A percentile compares a stretch with the other conserved stretches of the same genome.
These are phyloP conservation scores for Geotrichum australiense DNA, from an alignment of 1,139 yeast genomes.

Conservation along the genomic window DNA sequence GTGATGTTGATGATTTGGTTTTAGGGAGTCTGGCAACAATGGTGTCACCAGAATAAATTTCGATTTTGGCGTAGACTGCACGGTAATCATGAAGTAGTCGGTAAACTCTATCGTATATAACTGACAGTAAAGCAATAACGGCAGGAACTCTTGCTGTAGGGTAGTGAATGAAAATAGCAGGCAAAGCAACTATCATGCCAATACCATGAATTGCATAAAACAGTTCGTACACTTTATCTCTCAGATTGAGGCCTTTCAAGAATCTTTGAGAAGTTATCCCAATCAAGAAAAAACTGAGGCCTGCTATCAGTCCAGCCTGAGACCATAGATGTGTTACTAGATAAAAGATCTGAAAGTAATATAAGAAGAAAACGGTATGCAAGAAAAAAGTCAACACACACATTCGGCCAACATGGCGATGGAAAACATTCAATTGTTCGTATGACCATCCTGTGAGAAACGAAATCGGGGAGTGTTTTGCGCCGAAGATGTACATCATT, in stretches of 20 bases:
- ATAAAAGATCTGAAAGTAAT: conserved; percentile 23
- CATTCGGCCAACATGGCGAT: conserved; percentile 24
- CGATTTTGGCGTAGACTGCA: conserved; percentile 20
- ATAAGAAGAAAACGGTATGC: conserved; percentile 23
- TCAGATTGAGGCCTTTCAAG: conserved; percentile 10
- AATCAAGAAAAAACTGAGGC: conserved; percentile 22
- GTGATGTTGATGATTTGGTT: not conserved
- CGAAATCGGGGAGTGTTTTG: conserved; percentile 26
- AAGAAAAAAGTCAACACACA: conserved; percentile 21
- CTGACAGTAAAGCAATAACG: conserved; percentile 21
- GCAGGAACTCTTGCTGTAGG: conserved; percentile 26
- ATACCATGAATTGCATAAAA: conserved; percentile 25
- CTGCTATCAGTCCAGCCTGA: conserved; percentile 24
- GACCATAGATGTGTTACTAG: conserved; percentile 23
- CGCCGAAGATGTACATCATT: conserved; percentile 26
- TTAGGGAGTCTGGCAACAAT: conserved; percentile 24
- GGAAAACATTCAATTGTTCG: conserved; percentile 29
- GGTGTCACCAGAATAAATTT: conserved; percentile 25
- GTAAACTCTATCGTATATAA: conserved; percentile 24
- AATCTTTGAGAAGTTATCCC: conserved; percentile 21
- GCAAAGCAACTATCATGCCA: conserved; percentile 24
- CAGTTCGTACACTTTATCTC: conserved; percentile 22
- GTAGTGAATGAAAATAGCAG: conserved; percentile 25
- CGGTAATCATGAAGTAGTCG: conserved; percentile 23
- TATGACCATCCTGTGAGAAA: conserved; percentile 29